A percentile compares a stretch with the other conserved stretches of the same genome.
phyloP scores from a whole-genome alignment of 23 red algal species.

The Gracilaria domingensis region DNA sequence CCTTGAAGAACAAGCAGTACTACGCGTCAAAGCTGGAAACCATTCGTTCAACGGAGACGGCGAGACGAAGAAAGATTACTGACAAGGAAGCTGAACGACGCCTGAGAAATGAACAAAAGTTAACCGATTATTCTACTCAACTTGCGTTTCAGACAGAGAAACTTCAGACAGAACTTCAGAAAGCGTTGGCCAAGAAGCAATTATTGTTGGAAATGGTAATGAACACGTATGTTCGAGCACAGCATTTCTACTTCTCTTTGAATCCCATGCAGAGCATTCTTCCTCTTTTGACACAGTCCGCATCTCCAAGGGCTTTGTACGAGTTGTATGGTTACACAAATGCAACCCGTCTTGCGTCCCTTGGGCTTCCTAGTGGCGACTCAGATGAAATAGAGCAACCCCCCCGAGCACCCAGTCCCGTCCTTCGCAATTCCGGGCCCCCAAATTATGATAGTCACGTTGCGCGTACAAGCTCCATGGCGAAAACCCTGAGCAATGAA shows the following conservation, averaged over 20 bases:
- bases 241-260: slow-evolving; percentile 53
- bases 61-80: slow-evolving; percentile 8
- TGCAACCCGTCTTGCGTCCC: background rate
- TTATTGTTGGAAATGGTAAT: slow-evolving; percentile 41
- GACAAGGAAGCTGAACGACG: slow-evolving; percentile 39
- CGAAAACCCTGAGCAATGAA: background rate
- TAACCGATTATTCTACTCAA: slow-evolving; percentile 32
- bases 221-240: slow-evolving; percentile 43
- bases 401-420: background rate
- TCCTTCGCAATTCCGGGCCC: background rate
- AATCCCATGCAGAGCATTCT: slow-evolving; percentile 41
- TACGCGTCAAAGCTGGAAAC: slow-evolving; percentile 44
- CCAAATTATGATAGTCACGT: background rate
- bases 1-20: slow-evolving; percentile 33
- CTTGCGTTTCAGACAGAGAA: slow-evolving; percentile 13
- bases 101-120: slow-evolving; percentile 58
- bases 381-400: slow-evolving; percentile 6
- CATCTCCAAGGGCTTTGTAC: background rate
- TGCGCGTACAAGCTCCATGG: background rate
- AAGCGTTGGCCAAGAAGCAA: slow-evolving; percentile 43
- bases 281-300: background rate
- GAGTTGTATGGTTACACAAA: slow-evolving; percentile 18
- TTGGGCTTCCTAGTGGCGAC: background rate
- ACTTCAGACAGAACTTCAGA: slow-evolving; percentile 20
- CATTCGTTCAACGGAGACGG: slow-evolving; percentile 34